phyloP scores from a whole-genome alignment of 345 rosid genomes.

The Citrus trifoliata region DNA sequence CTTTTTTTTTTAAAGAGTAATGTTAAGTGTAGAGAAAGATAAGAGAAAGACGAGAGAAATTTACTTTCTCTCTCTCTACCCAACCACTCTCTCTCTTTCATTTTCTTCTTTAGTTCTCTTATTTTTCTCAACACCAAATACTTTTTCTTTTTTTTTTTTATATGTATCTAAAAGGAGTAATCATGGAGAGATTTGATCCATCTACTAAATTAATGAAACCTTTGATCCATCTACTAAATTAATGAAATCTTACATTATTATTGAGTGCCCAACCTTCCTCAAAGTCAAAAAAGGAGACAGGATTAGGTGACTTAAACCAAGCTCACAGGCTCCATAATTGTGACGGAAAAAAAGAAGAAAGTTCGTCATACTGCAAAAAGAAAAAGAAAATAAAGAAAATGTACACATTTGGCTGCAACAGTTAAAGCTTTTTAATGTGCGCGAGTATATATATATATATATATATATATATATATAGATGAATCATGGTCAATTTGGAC shows the following conservation, averaged over 20 bases:
- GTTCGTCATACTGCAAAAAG: neutral
- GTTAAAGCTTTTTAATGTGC: neutral
- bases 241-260: neutral
- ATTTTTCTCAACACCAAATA: too few relatives aligned
- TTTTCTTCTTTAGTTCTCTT: accelerated
- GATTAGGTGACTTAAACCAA: constrained; percentile 33
- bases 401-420: neutral
- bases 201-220: neutral
- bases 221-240: neutral
- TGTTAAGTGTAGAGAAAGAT: too few relatives aligned
- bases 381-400: neutral
- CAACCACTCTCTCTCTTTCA: too few relatives aligned
- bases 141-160: too few relatives aligned
- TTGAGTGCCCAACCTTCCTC: neutral
- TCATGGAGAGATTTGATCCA: neutral
- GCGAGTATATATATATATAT: too few relatives aligned
- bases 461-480: neutral
- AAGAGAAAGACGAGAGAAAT: accelerated
- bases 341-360: neutral
- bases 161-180: neutral
- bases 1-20: neutral
- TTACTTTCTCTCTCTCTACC: too few relatives aligned
- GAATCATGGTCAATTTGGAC: neutral
- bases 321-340: constrained; percentile 1
- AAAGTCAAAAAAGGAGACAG: constrained; percentile 33